Conservation (phyloP, 2,329 filamentous ascomycete genomes). For the Acrocalymma vagum region DNA sequence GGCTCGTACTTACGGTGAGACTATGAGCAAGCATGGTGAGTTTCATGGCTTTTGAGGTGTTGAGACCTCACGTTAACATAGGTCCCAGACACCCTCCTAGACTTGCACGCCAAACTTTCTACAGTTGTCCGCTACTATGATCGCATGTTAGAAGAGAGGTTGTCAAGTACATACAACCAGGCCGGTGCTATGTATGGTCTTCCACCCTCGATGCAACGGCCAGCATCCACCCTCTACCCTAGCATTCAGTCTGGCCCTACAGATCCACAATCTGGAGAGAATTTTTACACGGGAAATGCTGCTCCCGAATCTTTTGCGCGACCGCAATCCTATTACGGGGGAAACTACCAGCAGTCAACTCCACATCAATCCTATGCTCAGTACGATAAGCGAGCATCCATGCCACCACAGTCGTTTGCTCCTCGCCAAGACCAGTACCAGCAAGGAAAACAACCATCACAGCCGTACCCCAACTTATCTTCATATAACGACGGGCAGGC, state of each 20-base stretch:
- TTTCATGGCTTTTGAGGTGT: slow-evolving; percentile 8
- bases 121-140: slow-evolving; percentile 98
- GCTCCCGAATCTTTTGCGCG: slow-evolving; percentile 57
- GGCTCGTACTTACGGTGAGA: slow-evolving; percentile 94
- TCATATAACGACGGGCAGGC: slow-evolving; percentile 24
- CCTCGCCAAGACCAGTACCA: slow-evolving; percentile 42
- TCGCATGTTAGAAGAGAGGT: slow-evolving; percentile 93
- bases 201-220: slow-evolving; percentile 45
- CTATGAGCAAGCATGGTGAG: slow-evolving; percentile 98
- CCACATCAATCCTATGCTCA: slow-evolving; percentile 52
- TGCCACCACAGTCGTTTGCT: slow-evolving; percentile 32
- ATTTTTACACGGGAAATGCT: slow-evolving; percentile 78
- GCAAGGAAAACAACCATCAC: slow-evolving; percentile 43
- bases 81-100: slow-evolving; percentile 86
- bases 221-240: slow-evolving; percentile 73
- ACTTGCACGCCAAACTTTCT: slow-evolving; percentile 92
- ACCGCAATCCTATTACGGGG: slow-evolving; percentile 62
- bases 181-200: slow-evolving; percentile 60
- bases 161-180: slow-evolving; percentile 91
- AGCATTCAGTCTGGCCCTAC: slow-evolving; percentile 58
- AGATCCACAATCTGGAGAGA: slow-evolving; percentile 70
- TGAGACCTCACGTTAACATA: slow-evolving; percentile 41
- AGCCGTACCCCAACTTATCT: slow-evolving; percentile 43
- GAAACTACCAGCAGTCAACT: slow-evolving; percentile 43
- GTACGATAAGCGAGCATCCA: slow-evolving; percentile 44